Evolutionary conservation across 2,329 filamentous ascomycete species (phyloP).

Genomic region (Cercospora brassicicola): DNA sequence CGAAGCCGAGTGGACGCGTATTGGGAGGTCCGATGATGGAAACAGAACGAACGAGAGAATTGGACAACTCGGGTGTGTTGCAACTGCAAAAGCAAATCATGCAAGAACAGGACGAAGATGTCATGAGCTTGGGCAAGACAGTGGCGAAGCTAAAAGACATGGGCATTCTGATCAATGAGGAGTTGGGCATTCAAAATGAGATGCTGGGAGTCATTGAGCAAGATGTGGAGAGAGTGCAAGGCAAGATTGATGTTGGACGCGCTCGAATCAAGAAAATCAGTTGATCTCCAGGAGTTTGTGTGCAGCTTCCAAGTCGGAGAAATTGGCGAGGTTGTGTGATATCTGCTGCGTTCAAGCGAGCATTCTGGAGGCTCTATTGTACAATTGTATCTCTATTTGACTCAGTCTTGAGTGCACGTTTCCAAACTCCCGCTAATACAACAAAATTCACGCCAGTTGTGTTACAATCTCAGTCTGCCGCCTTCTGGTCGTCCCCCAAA

Average conservation of each 20-base stretch:
- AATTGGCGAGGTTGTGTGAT: background rate
- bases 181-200: constrained; percentile 69
- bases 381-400: constrained; percentile 1
- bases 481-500: constrained; percentile 39
- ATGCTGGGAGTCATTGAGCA: constrained; percentile 67
- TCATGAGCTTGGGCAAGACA: constrained; percentile 67
- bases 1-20: constrained; percentile 59
- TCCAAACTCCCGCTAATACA: constrained; percentile 16
- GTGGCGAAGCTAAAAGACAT: constrained; percentile 74
- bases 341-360: constrained; percentile 22
- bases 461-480: constrained; percentile 35
- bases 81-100: constrained; percentile 74
- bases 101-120: constrained; percentile 70
- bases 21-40: constrained; percentile 69
- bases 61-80: constrained; percentile 73
- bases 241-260: constrained; percentile 73
- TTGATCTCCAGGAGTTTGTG: constrained; percentile 17
- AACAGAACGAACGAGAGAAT: constrained; percentile 72
- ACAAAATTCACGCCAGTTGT: constrained; percentile 11
- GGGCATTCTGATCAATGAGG: constrained; percentile 72
- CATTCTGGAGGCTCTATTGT: background rate
- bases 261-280: constrained; percentile 66
- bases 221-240: constrained; percentile 64
- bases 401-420: background rate
- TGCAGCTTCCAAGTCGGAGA: background rate